Evolutionary conservation across 306 rosid species (phyloP).

Genomic region (Corylus americana): DNA sequence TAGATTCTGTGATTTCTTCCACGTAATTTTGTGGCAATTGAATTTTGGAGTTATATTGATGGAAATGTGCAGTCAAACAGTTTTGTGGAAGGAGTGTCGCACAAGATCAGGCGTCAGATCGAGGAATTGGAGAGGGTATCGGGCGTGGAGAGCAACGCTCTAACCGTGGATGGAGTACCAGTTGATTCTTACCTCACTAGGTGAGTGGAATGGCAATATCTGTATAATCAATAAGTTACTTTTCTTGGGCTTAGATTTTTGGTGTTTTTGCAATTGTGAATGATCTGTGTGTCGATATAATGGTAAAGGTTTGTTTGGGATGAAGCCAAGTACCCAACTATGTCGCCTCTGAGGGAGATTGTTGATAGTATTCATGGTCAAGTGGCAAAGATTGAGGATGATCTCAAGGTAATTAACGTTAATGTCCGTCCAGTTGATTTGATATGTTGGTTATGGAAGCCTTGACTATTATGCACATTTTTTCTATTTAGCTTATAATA

Average conservation of each 20-base stretch:
- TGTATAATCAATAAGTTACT: not conserved
- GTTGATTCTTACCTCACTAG: constrained; percentile 93
- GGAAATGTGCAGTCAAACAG: constrained; percentile 60
- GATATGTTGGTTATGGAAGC: not conserved
- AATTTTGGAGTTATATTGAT: constrained; percentile 12
- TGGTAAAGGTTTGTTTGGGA: constrained; percentile 83
- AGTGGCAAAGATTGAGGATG: constrained; percentile 92
- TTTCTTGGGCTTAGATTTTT: constrained; percentile 19
- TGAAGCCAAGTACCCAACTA: constrained; percentile 89
- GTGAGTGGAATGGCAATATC: constrained; percentile 26
- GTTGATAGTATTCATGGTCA: constrained; percentile 76
- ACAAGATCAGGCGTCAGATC: constrained; percentile 94
- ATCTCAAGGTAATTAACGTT: constrained; percentile 64
- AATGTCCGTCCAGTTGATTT: not conserved
- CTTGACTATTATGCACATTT: not conserved
- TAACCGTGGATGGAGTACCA: constrained; percentile 94
- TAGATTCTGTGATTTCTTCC: not conserved
- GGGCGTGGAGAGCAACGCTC: constrained; percentile 55
- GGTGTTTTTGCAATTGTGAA: not conserved
- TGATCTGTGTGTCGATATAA: not conserved
- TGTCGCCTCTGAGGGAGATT: constrained; percentile 77
- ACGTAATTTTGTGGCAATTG: not conserved
- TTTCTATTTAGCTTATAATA: not conserved
- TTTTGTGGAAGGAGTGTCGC: constrained; percentile 86
- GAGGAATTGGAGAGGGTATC: constrained; percentile 83